A percentile compares a stretch with the other conserved stretches of the same genome.
These are phyloP conservation scores for Rhizopogon vulgaris DNA, from an alignment of 768 basidiomycete species.

Conservation along the genomic window DNA sequence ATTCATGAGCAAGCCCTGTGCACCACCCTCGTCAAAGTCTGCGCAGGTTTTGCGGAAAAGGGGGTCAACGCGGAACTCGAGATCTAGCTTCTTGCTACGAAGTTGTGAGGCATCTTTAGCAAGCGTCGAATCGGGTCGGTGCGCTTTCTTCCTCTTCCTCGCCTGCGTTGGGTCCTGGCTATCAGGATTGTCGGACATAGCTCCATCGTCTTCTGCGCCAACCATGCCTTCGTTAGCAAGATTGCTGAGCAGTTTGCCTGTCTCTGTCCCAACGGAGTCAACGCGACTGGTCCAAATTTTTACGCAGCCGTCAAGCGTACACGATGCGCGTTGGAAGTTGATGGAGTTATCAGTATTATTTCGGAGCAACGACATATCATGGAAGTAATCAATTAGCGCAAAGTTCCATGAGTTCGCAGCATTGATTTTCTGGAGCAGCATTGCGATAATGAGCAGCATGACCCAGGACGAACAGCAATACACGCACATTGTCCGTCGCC, in stretches of 20 bases:
- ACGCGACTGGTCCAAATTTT: conserved; percentile 99
- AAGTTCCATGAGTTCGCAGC: conserved; percentile 97
- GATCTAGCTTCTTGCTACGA: conserved; percentile 86
- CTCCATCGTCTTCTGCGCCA: conserved; percentile 52
- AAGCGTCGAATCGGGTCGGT: conserved; percentile 77
- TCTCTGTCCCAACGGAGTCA: conserved; percentile 94
- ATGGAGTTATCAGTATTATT: conserved; percentile 94
- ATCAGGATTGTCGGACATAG: conserved; percentile 55
- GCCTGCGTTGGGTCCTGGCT: conserved; percentile 57
- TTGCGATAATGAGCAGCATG: conserved; percentile 4
- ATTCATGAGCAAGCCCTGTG: conserved; percentile 94
- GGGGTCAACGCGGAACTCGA: conserved; percentile 95
- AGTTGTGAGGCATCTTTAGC: conserved; percentile 80
- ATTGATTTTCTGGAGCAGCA: conserved; percentile 84
- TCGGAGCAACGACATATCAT: conserved; percentile 92
- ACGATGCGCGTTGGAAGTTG: conserved; percentile 98
- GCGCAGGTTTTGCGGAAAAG: conserved; percentile 96
- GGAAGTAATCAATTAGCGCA: conserved; percentile 97
- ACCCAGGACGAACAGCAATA: conserved; percentile 3
- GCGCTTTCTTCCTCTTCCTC: conserved; percentile 55
- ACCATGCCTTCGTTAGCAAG: conserved; percentile 62
- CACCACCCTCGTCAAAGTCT: conserved; percentile 98
- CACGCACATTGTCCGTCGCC: conserved; percentile 92
- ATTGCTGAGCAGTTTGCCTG: conserved; percentile 90
- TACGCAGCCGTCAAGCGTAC: conserved; percentile 96